Percentiles rank a stretch among this genome's conserved stretches.
Conservation (phyloP, 2,329 filamentous ascomycete species). For the Xylariaceae sp. region DNA sequence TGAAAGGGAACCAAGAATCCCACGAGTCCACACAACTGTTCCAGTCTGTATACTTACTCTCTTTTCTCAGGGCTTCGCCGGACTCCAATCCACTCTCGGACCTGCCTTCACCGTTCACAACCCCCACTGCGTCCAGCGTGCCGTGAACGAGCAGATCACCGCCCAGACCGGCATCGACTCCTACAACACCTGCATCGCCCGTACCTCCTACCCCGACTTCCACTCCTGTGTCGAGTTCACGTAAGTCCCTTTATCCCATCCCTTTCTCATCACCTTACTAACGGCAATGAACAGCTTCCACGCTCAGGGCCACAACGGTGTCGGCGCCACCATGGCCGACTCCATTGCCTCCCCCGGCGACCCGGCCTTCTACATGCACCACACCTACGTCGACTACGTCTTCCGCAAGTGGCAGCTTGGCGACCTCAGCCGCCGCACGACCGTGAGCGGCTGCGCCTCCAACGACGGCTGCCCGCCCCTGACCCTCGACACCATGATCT, state of each 20-base stretch:
- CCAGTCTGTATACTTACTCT: slow-evolving; percentile 8
- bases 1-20: background rate
- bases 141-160: slow-evolving; percentile 28
- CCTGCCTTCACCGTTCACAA: slow-evolving; percentile 27
- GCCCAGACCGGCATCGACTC: slow-evolving; percentile 26
- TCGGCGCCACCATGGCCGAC: slow-evolving; percentile 32
- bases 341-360: slow-evolving; percentile 31
- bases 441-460: slow-evolving; percentile 30
- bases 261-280: slow-evolving; percentile 1
- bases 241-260: slow-evolving; percentile 18
- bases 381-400: slow-evolving; percentile 30
- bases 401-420: slow-evolving; percentile 31
- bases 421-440: slow-evolving; percentile 22
- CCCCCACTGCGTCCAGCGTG: slow-evolving; percentile 32
- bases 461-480: slow-evolving; percentile 26
- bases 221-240: slow-evolving; percentile 30
- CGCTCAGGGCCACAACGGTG: slow-evolving; percentile 33
- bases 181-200: slow-evolving; percentile 25
- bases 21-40: background rate
- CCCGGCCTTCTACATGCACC: slow-evolving; percentile 35
- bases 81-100: slow-evolving; percentile 24
- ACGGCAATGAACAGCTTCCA: slow-evolving; percentile 26
- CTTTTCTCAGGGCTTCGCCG: slow-evolving; percentile 22
- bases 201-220: slow-evolving; percentile 29
- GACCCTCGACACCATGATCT: slow-evolving; percentile 29